phyloP scores from a whole-genome alignment of 2,329 filamentous ascomycete species.

The Hymenoscyphus fraxineus region DNA sequence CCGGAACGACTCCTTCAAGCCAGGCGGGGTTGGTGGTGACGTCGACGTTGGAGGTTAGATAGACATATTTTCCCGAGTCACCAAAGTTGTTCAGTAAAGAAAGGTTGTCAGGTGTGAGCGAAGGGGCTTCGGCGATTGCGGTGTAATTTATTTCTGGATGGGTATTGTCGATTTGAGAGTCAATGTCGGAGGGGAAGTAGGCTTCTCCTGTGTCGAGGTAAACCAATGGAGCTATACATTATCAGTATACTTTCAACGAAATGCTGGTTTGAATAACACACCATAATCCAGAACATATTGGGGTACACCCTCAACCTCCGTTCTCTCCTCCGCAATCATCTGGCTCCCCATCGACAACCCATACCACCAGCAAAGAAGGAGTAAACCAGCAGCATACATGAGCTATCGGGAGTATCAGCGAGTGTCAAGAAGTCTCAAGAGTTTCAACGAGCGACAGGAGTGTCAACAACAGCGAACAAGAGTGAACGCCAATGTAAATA shows the following conservation, averaged over 20 bases:
- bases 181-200: conserved; percentile 48
- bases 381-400: conserved; percentile 16
- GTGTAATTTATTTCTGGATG: conserved; percentile 43
- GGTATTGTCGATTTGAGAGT: conserved; percentile 44
- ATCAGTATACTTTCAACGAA: neutral
- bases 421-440: too few relatives aligned
- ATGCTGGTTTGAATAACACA: conserved; percentile 24
- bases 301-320: conserved; percentile 35
- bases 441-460: too few relatives aligned
- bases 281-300: conserved; percentile 45
- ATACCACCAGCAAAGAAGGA: conserved; percentile 22
- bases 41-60: conserved; percentile 46
- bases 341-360: conserved; percentile 12
- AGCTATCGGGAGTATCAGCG: conserved; percentile 8
- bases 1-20: conserved; percentile 51
- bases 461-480: too few relatives aligned
- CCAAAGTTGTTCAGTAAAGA: conserved; percentile 43
- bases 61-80: conserved; percentile 40
- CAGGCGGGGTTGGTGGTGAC: conserved; percentile 44
- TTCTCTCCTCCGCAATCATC: conserved; percentile 7
- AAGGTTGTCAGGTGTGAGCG: conserved; percentile 46
- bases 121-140: conserved; percentile 36
- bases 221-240: conserved; percentile 45
- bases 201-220: conserved; percentile 47
- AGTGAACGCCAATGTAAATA: too few relatives aligned